A percentile compares a stretch with the other conserved stretches of the same genome.
Conservation (phyloP, 352 stramenopile species). For the Elongisporangium undulatum region DNA sequence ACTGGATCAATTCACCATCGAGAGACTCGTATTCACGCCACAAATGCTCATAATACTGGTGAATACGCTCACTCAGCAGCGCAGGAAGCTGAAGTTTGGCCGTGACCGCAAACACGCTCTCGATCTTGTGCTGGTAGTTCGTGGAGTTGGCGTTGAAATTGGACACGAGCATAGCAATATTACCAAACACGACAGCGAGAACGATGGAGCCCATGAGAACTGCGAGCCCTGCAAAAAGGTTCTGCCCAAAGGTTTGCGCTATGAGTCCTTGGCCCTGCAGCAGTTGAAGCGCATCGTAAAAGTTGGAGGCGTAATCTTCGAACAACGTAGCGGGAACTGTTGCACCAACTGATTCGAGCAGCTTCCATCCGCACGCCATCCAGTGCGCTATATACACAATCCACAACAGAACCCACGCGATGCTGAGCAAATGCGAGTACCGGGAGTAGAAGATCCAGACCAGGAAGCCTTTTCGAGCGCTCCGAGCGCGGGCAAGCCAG, state of each 20-base stretch:
- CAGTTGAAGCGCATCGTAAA: slow-evolving; percentile 45
- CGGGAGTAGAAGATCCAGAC: slow-evolving; percentile 35
- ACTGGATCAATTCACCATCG: slow-evolving; percentile 43
- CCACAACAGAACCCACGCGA: slow-evolving; percentile 25
- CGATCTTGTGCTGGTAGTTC: slow-evolving; percentile 63
- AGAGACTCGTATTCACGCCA: slow-evolving; percentile 63
- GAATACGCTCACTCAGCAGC: slow-evolving; percentile 46
- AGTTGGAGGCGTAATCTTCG: slow-evolving; percentile 26
- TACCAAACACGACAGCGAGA: slow-evolving; percentile 58
- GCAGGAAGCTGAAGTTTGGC: slow-evolving; percentile 42
- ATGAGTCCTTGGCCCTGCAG: slow-evolving; percentile 49
- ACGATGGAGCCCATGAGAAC: slow-evolving; percentile 49
- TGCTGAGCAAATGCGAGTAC: slow-evolving; percentile 31
- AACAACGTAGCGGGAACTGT: neutral
- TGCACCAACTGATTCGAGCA: slow-evolving; percentile 14
- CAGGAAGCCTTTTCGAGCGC: slow-evolving; percentile 16
- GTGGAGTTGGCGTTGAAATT: slow-evolving; percentile 54
- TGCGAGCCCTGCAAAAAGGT: slow-evolving; percentile 33
- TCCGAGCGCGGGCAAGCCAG: slow-evolving; percentile 13
- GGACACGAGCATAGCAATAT: slow-evolving; percentile 54
- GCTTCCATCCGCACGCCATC: slow-evolving; percentile 48
- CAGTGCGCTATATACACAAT: slow-evolving; percentile 42
- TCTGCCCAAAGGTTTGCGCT: slow-evolving; percentile 18
- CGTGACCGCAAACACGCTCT: slow-evolving; percentile 51
- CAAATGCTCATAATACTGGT: slow-evolving; percentile 64